Evolutionary conservation across 1,139 yeast species (phyloP), one percentile per base, ranked within the genome.

Genomic region (Yamadazyma diospyri): DNA sequence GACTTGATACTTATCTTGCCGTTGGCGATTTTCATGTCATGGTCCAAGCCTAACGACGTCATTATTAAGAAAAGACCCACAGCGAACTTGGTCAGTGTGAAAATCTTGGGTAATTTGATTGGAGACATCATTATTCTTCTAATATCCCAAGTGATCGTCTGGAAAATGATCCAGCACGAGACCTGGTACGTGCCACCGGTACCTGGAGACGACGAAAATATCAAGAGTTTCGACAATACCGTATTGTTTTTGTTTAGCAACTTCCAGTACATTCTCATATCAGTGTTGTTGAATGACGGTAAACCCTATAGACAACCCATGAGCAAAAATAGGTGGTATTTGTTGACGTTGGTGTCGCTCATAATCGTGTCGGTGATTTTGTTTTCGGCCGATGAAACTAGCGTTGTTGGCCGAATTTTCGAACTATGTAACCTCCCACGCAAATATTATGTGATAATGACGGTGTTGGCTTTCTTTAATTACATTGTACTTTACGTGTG

Each of bases 21-120:
- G 5, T 76, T 92, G 50, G 98, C 98, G 0, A 79, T 92, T 7
- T 88, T 88, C 60, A 83, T 94, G 98, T 89, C 97, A 6, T 89
- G 98, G 97, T 80, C 97, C 1, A 78, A 81, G 49, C 95, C 99
- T 0, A 81, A 66, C 50, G 65, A 69, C 2, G 57, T 51, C 19
- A 61, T 92, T 18, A 75, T 76, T 10, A 59, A 65, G 23, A 89
- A 88, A 52, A 72, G 95, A 35, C 98, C 99, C 3, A 85, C 95
- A 1, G 97, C 98, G 1, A 92, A 92, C 55, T 66, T 92, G 40
- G 94, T 92, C 1, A 85, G 96, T 1, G 82, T 94, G 27, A 88
- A 88, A 55, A 81, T 92, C 21, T 65, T 94, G 44, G 72, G 86
- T 3, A 95, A 97, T 2, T 61, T 92, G 42, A 48, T 87, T 17